Base-by-base conservation (phyloP, 2,329 filamentous ascomycete genomes). In the Cryphonectria parasitica region DNA sequence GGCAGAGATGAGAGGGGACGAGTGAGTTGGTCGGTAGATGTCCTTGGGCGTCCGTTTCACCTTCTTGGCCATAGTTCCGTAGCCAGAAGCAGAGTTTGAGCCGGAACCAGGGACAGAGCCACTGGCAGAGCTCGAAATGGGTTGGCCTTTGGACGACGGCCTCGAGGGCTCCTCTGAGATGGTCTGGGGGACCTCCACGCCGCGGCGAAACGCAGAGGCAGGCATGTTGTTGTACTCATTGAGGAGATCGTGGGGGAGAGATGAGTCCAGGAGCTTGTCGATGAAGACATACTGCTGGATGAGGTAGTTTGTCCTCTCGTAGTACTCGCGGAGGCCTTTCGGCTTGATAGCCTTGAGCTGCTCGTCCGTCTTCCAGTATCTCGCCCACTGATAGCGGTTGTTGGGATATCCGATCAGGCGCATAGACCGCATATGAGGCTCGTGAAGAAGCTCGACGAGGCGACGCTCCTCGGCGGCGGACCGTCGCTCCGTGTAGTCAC, bases 251-350 rank as follows among this genome's bases (percentile, higher is more conserved):
- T 97, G 95, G 1, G 95, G 95, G n/a, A 97, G 88, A 41, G 93
- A 95, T 11, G 94, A 97, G 81, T 97, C 94, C 72, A 98, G 87
- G 69, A 98, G 85, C 67, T 91, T 89, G 81, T 98, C 95, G 76
- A 98, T 97, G 79, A 97, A 98, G 73, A 97, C 86, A 79, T 98
- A 98, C 79, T 97, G 92, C 79, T 96, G 92, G 71, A 98, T 90
- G 60, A 98, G 85, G 75, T 91, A 90, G 81, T 98, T 98, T 78
- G 91, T 95, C 60, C 93, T 89, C 83, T 97, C 91, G 78, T 98
- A 97, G 82, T 97, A 98, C 77, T 91, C 78, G 63, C 94, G 92
- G 72, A 89, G 91, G 73, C 39, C 22, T n/a, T 89, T 86, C 78
- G 91, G 92, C 77, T 87, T 88, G 87, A 97, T 91, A 69, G 81